phyloP scores from a whole-genome alignment of 441 rosid genomes.

The Daphne laureola region DNA sequence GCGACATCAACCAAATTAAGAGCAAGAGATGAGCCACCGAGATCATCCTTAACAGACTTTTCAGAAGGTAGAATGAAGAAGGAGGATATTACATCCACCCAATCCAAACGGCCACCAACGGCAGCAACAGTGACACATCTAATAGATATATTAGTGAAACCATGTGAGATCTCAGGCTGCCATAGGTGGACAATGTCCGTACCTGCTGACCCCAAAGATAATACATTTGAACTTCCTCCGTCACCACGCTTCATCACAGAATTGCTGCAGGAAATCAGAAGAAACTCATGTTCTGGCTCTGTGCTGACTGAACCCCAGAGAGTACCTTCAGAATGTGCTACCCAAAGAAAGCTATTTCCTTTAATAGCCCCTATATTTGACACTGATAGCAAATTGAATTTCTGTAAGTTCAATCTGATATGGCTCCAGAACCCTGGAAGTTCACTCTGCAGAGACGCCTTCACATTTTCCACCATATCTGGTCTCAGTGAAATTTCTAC shows the following conservation, averaged over 20 bases:
- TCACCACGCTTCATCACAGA: conserved; percentile 87
- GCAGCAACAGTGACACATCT: conserved; percentile 87
- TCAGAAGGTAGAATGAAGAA: conserved; percentile 55
- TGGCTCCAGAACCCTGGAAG: conserved; percentile 88
- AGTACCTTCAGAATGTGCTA: conserved; percentile 76
- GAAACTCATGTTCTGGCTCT: conserved; percentile 51
- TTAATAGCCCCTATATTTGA: conserved; percentile 65
- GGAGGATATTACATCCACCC: conserved; percentile 70
- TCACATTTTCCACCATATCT: conserved; percentile 37
- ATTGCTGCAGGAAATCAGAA: conserved; percentile 81
- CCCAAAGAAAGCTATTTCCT: conserved; percentile 71
- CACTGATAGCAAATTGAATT: conserved; percentile 57
- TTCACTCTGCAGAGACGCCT: conserved; percentile 64
- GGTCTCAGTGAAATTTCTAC: conserved; percentile 66
- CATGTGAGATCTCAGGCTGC: conserved; percentile 50
- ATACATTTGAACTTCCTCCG: conserved; percentile 91
- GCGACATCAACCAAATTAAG: conserved; percentile 85
- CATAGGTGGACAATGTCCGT: conserved; percentile 60
- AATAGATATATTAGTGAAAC: conserved; percentile 50
- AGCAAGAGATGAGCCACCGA: conserved; percentile 46
- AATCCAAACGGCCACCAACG: conserved; percentile 90
- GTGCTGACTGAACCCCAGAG: conserved; percentile 70
- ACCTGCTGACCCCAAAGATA: conserved; percentile 86
- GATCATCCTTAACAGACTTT: conserved; percentile 24
- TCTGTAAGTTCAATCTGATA: conserved; percentile 55